A percentile compares a stretch with the other conserved stretches of the same genome.
phyloP scores from a whole-genome alignment of 768 basidiomycete genomes.

The Boletus bicolor region DNA sequence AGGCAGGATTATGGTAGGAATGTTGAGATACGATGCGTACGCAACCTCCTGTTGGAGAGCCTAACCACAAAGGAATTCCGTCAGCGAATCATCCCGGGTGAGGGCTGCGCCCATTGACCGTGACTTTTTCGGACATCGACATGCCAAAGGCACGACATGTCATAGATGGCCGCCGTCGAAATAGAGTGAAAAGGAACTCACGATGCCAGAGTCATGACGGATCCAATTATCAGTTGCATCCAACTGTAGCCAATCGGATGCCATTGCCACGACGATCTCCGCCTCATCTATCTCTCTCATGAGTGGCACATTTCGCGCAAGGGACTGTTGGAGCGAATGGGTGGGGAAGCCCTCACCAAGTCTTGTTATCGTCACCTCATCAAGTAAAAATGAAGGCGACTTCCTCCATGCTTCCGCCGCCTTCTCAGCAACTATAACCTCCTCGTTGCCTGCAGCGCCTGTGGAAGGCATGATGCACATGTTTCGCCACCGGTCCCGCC shows the following conservation, averaged over 20 bases:
- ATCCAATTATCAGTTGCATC: conserved; percentile 93
- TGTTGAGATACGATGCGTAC: conserved; percentile 89
- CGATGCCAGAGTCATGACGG: conserved; percentile 93
- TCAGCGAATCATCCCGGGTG: conserved; percentile 11
- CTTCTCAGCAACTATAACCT: conserved; percentile 47
- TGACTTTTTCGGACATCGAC: conserved; percentile 13
- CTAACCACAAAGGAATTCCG: conserved; percentile 39
- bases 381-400: conserved; percentile 70
- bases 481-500: conserved; percentile 83
- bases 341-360: conserved; percentile 47
- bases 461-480: conserved; percentile 75
- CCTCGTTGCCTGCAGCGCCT: conserved; percentile 34
- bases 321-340: conserved; percentile 11
- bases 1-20: conserved; percentile 83
- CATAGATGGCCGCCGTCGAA: conserved; percentile 5
- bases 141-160: conserved; percentile 12
- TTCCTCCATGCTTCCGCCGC: conserved; percentile 86
- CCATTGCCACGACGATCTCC: conserved; percentile 66
- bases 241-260: conserved; percentile 94
- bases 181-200: conserved; percentile 39
- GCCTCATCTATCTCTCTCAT: conserved; percentile 57
- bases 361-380: conserved; percentile 87
- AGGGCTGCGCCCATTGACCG: conserved; percentile 19
- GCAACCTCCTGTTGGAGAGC: conserved; percentile 91
- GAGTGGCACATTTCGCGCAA: conserved; percentile 14